Evolutionary conservation across 352 stramenopile species (phyloP).

Genomic region (Pythium pectinolyticum): DNA sequence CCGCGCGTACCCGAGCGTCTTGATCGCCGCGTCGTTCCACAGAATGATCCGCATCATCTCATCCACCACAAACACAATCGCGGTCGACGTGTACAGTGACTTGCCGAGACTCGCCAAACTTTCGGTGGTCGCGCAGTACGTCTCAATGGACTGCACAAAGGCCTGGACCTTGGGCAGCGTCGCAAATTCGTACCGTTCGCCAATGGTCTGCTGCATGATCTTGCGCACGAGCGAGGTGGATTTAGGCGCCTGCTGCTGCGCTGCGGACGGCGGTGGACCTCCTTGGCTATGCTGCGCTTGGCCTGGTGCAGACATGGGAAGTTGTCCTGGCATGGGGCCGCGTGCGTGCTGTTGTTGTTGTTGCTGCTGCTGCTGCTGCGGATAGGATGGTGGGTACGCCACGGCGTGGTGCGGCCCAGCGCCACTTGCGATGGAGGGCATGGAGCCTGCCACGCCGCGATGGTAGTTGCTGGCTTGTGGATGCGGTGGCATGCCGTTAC

Average conservation of each 20-base stretch:
- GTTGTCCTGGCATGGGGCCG: not conserved
- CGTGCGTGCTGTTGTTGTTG: no score
- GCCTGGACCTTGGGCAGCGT: conserved; percentile 64
- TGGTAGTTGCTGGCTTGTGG: not conserved
- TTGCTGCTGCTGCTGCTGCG: no score
- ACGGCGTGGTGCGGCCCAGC: not conserved
- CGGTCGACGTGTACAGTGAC: conserved; percentile 74
- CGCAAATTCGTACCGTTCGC: conserved; percentile 71
- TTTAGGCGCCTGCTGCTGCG: no score
- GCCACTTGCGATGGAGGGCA: no score
- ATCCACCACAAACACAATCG: conserved; percentile 82
- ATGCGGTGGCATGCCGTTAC: not conserved
- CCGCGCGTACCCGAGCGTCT: conserved; percentile 68
- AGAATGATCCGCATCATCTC: conserved; percentile 85
- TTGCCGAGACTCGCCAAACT: conserved; percentile 81
- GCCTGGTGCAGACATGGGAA: not conserved
- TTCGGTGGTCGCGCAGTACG: conserved; percentile 73
- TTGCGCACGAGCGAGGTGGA: conserved; percentile 62
- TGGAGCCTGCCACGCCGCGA: no score
- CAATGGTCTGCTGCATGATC: conserved; percentile 78
- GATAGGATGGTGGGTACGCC: conserved; percentile 3
- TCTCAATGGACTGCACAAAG: conserved; percentile 74
- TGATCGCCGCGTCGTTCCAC: conserved; percentile 82
- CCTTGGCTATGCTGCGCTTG: not conserved
- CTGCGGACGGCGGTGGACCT: not conserved